A percentile compares a stretch with the other conserved stretches of the same genome.
These are phyloP conservation scores for Xerocomellus chrysenteron DNA, from an alignment of 768 basidiomycete genomes.

Conservation along the genomic window DNA sequence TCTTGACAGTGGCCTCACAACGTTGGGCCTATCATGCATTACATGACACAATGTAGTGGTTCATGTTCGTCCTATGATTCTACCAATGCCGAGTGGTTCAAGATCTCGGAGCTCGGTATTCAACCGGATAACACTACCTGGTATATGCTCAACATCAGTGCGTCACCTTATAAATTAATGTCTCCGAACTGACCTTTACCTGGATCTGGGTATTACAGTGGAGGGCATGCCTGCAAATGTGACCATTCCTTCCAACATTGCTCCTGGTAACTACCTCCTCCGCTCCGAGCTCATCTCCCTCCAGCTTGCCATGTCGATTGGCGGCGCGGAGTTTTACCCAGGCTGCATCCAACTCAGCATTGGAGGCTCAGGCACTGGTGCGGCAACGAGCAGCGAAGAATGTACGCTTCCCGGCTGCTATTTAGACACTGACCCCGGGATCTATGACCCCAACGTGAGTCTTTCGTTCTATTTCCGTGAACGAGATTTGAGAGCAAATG, in stretches of 20 bases:
- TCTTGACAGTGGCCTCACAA: constrained; percentile 49
- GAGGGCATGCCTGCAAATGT: constrained; percentile 39
- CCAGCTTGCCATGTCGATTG: constrained; percentile 52
- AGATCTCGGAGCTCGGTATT: constrained; percentile 55
- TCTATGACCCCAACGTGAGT: constrained; percentile 49
- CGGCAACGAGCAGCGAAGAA: constrained; percentile 31
- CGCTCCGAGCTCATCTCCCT: constrained; percentile 80
- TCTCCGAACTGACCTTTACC: not conserved
- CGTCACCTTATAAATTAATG: constrained; percentile 21
- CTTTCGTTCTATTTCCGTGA: not conserved
- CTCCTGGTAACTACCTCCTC: constrained; percentile 69
- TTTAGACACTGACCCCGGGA: constrained; percentile 65
- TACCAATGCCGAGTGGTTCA: constrained; percentile 67
- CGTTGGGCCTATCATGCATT: constrained; percentile 69
- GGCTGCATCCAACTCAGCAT: constrained; percentile 31
- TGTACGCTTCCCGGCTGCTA: constrained; percentile 73
- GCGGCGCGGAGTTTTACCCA: constrained; percentile 51
- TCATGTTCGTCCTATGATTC: constrained; percentile 61
- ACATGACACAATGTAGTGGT: constrained; percentile 61
- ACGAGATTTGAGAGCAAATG: not conserved
- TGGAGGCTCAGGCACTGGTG: constrained; percentile 26
- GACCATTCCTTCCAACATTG: constrained; percentile 50
- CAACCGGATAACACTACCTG: constrained; percentile 39
- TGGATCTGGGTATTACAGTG: constrained; percentile 23
- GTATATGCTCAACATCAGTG: constrained; percentile 51